Evolutionary conservation across 2,329 filamentous ascomycete genomes (phyloP).

Genomic region (Trichoderma brevicompactum): DNA sequence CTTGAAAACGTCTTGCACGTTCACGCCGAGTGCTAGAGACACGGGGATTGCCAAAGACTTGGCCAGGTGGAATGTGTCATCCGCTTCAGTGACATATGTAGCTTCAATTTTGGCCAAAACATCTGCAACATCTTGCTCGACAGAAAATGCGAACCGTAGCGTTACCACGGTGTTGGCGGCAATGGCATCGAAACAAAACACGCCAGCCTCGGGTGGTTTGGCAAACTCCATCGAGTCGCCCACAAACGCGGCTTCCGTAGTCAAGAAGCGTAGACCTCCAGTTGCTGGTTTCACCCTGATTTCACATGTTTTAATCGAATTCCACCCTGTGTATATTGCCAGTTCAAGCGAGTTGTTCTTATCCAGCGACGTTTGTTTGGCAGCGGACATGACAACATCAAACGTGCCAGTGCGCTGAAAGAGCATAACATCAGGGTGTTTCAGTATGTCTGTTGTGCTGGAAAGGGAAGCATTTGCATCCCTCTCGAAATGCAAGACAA

Average conservation of each 20-base stretch:
- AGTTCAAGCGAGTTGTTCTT: conserved; percentile 78
- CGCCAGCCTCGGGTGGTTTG: conserved; percentile 57
- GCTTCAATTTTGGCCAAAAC: conserved; percentile 78
- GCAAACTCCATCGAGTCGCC: conserved; percentile 49
- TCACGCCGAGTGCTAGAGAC: conserved; percentile 84
- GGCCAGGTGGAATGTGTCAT: conserved; percentile 47
- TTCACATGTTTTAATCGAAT: conserved; percentile 64
- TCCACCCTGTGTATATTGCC: conserved; percentile 73
- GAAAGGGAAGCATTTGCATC: conserved; percentile 54
- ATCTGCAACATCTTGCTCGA: conserved; percentile 74
- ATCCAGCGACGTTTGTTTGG: conserved; percentile 77
- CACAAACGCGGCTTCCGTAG: conserved; percentile 60
- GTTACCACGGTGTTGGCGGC: conserved; percentile 52
- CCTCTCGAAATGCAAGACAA: conserved; percentile 69
- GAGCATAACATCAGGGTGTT: conserved; percentile 66
- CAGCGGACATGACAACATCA: conserved; percentile 67
- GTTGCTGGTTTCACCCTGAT: conserved; percentile 67
- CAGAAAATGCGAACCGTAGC: conserved; percentile 77
- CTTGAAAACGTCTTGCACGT: conserved; percentile 96
- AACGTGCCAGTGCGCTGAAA: conserved; percentile 74
- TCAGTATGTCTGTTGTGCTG: conserved; percentile 57
- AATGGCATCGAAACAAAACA: conserved; percentile 57
- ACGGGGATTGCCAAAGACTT: conserved; percentile 68
- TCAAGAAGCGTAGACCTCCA: conserved; percentile 66
- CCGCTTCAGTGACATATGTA: conserved; percentile 69